Conservation (phyloP, 176 grass and related monocot species). For the Canna indica region DNA sequence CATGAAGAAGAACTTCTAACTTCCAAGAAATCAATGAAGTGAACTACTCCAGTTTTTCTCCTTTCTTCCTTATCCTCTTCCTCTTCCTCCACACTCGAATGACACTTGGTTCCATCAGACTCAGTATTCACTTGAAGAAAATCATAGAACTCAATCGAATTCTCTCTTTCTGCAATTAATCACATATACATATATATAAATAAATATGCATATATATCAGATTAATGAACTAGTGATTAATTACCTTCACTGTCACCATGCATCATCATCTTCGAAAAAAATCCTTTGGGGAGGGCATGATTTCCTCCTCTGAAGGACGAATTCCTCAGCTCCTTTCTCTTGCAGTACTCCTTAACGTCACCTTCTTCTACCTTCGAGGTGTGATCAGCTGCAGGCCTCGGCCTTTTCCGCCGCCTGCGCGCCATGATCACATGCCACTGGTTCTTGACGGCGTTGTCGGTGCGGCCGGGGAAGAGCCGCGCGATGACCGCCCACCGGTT, state of each 20-base stretch:
- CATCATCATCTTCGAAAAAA: no score
- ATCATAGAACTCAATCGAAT: neutral
- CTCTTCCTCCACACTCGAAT: neutral
- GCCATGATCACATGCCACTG: slow-evolving; percentile 24
- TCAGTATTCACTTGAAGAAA: neutral
- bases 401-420: neutral
- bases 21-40: slow-evolving; percentile 17
- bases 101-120: no score
- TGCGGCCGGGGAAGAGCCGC: slow-evolving; percentile 13
- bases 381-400: no score
- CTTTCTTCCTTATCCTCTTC: neutral
- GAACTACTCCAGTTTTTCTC: neutral
- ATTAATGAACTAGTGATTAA: no score
- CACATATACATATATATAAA: no score
- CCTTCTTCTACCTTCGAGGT: no score
- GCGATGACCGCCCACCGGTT: slow-evolving; percentile 22
- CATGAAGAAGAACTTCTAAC: slow-evolving; percentile 1
- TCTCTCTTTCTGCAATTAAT: neutral
- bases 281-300: no score
- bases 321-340: no score
- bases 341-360: no score
- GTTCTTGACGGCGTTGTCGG: slow-evolving; percentile 23
- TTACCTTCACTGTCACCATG: no score
- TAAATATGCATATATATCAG: no score
- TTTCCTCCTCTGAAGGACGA: no score